Evolutionary conservation across 345 rosid species (phyloP).

Genomic region (Ceriops tagal): DNA sequence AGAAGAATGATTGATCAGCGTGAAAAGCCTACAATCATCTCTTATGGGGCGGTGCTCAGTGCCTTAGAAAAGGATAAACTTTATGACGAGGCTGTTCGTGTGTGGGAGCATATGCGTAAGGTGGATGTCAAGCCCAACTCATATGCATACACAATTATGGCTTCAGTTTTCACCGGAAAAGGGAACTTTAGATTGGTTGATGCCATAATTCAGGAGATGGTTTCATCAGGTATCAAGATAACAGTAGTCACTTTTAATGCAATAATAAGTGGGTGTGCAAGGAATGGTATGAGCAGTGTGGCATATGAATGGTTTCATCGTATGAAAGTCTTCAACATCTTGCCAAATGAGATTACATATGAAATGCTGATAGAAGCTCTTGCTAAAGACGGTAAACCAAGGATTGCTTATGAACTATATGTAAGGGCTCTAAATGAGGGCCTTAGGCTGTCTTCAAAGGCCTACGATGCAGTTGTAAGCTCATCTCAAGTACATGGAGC

Average conservation of each 20-base stretch:
- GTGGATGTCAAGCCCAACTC: constrained; percentile 67
- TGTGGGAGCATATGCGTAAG: constrained; percentile 93
- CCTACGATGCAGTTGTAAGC: constrained; percentile 55
- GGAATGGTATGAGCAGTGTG: constrained; percentile 50
- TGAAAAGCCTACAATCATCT: constrained; percentile 77
- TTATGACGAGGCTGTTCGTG: constrained; percentile 72
- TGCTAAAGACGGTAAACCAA: constrained; percentile 73
- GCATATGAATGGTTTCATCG: constrained; percentile 94
- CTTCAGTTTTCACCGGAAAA: constrained; percentile 64
- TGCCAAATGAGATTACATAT: constrained; percentile 67
- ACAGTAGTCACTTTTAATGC: constrained; percentile 92
- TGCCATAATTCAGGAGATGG: constrained; percentile 64
- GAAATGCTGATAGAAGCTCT: constrained; percentile 77
- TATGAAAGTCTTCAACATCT: constrained; percentile 55
- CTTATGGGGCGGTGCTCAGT: constrained; percentile 82
- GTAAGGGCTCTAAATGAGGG: constrained; percentile 58
- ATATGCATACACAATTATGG: constrained; percentile 82
- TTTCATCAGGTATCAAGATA: constrained; percentile 52
- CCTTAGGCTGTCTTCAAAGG: constrained; percentile 53
- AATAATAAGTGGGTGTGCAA: constrained; percentile 63
- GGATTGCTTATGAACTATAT: constrained; percentile 66
- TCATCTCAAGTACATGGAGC: constrained; percentile 56
- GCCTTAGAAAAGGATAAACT: constrained; percentile 87
- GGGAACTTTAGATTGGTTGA: constrained; percentile 61
- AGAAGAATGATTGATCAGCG: constrained; percentile 83